phyloP scores from a whole-genome alignment of 2,329 filamentous ascomycete genomes.

The Alternaria ventricosa region DNA sequence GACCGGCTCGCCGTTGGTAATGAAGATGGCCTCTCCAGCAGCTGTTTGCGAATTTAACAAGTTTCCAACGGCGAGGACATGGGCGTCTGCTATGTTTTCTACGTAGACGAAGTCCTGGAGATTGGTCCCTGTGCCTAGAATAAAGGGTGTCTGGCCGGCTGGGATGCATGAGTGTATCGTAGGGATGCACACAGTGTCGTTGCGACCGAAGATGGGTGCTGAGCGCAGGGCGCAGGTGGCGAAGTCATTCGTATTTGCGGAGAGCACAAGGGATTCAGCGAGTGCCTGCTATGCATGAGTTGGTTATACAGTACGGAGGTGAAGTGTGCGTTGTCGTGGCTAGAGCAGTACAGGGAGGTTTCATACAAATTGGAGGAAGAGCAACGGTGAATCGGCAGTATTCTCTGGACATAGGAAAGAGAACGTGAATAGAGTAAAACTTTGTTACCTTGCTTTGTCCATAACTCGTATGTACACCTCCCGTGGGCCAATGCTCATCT shows the following conservation, averaged over 20 bases:
- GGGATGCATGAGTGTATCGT: slow-evolving; percentile 75
- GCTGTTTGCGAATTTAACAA: slow-evolving; percentile 68
- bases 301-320: slow-evolving; percentile 17
- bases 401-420: background rate
- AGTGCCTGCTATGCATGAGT: slow-evolving; percentile 61
- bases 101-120: slow-evolving; percentile 76
- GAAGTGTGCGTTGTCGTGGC: background rate
- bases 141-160: slow-evolving; percentile 73
- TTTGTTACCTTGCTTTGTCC: slow-evolving; percentile 80
- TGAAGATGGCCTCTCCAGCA: slow-evolving; percentile 82
- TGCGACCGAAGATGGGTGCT: slow-evolving; percentile 88
- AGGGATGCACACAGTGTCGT: slow-evolving; percentile 78
- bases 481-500: slow-evolving; percentile 80
- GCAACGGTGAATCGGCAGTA: background rate
- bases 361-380: background rate
- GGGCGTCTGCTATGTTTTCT: slow-evolving; percentile 74
- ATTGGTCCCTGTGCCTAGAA: slow-evolving; percentile 78
- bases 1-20: slow-evolving; percentile 86
- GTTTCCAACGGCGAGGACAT: slow-evolving; percentile 78
- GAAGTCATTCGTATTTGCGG: slow-evolving; percentile 72
- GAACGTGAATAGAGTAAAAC: background rate
- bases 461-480: slow-evolving; percentile 78
- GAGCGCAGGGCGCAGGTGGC: slow-evolving; percentile 83
- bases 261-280: slow-evolving; percentile 81
- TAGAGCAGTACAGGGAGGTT: background rate